Evolutionary conservation across 257 asterid genomes (phyloP).

Genomic region (Anisodus tanguticus): DNA sequence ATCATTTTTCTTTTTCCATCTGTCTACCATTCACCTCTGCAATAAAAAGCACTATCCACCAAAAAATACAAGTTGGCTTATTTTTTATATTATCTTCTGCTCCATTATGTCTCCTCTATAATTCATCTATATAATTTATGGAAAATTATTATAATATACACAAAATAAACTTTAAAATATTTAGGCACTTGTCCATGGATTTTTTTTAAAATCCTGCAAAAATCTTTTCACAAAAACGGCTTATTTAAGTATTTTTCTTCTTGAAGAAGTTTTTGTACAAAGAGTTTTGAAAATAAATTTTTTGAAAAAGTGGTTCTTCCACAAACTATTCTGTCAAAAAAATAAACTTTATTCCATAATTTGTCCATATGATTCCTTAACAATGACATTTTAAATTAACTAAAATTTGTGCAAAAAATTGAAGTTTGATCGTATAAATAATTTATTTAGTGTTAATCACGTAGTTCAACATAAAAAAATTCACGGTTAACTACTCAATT

Average conservation of each 20-base stretch:
- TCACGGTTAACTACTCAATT: not conserved
- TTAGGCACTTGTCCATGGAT: too few relatives aligned
- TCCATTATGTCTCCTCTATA: not conserved
- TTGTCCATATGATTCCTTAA: not conserved
- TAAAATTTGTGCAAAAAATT: not conserved
- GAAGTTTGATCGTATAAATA: not conserved
- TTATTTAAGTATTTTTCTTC: too few relatives aligned
- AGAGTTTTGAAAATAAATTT: too few relatives aligned
- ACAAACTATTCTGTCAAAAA: not conserved
- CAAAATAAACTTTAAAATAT: too few relatives aligned
- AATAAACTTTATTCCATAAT: not conserved
- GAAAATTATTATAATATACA: too few relatives aligned
- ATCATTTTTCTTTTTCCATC: not conserved
- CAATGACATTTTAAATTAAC: not conserved
- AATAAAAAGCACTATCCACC: not conserved
- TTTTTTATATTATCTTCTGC: not conserved
- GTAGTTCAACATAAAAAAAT: not conserved
- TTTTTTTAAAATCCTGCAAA: too few relatives aligned
- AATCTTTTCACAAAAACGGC: too few relatives aligned
- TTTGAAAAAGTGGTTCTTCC: not conserved
- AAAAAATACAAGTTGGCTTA: conserved; percentile 3
- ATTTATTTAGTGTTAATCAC: not conserved
- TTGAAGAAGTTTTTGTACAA: too few relatives aligned
- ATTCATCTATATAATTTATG: not conserved
- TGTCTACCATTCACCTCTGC: not conserved